Evolutionary conservation across 2,329 filamentous ascomycete species (phyloP), one percentile per base, ranked within the genome.

Genomic region (Aspergillus japonicus): DNA sequence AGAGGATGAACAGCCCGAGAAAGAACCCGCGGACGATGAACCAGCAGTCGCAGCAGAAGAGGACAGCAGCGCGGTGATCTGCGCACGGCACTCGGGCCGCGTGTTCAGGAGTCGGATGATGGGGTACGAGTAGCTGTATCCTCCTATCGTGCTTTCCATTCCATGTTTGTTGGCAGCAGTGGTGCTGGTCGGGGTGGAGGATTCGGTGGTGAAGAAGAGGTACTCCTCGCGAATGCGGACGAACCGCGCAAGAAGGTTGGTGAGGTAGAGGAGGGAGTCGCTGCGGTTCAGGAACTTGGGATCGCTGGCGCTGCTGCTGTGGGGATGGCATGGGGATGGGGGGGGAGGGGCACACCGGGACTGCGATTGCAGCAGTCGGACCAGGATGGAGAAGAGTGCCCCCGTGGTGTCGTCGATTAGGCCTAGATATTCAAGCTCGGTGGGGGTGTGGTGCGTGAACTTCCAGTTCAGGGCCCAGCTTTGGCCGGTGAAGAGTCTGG

Each of bases 401-500:
- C 53, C 53, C 4, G 53, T 55, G 24, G 53, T 55, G 0, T 55
- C 53, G 19, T 55, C 53, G 2, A 55, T 47, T 2, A 47, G 26
- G 1, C 42, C 47, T 1, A 55, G 53, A 2, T 55, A 55, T n/a
- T 55, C 53, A 14, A n/a, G 10, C 8, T 55, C 53, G 5, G 53
- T 47, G 11, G 53, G 53, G 14, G 33, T 47, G n/a, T 31, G 47
- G 1, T 35, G 5, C 3, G 42, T 55, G 42, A 33, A 48, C 2
- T 23, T 21, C 53, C 53, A 55, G 29, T 31, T 55, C 7, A 55
- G 19, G 12, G 47, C 53, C 11, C 44, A 16, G 53, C 53, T 55
- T 16, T 55, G 42, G 5, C 53, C 53, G 4, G 53, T 31, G 26
- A 47, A 55, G 16, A 55, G 42, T 16, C 53, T 23, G 42, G 29